A percentile compares a stretch with the other conserved stretches of the same genome.
Evolutionary conservation across 2,329 filamentous ascomycete genomes (phyloP).

Genomic region (Thermothelomyces thermophilus): DNA sequence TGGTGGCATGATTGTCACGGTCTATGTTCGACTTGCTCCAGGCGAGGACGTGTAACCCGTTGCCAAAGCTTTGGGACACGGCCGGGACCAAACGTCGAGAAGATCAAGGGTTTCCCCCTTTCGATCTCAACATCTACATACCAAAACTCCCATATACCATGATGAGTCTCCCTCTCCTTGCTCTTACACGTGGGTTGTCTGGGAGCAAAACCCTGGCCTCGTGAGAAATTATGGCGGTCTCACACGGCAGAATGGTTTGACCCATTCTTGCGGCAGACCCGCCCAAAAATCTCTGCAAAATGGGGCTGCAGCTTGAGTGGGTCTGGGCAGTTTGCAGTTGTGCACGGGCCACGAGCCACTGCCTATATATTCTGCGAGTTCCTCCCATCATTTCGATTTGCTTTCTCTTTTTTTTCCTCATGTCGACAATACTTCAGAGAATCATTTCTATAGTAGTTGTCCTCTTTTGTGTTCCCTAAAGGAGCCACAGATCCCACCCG

Average conservation of each 20-base stretch:
- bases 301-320: not conserved
- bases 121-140: too few species aligned
- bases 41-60: too few species aligned
- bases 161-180: too few species aligned
- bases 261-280: slow-evolving; percentile 7
- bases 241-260: slow-evolving; percentile 26
- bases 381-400: slow-evolving; percentile 30
- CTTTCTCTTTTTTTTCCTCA: slow-evolving; percentile 47
- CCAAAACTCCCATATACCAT: too few species aligned
- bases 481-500: slow-evolving; percentile 91
- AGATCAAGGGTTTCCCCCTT: too few species aligned
- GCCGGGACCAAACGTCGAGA: too few species aligned
- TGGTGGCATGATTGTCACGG: too few species aligned
- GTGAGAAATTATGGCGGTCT: slow-evolving; percentile 33
- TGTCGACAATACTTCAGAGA: slow-evolving; percentile 66
- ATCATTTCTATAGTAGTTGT: slow-evolving; percentile 99
- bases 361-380: slow-evolving; percentile 36
- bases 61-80: too few species aligned
- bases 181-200: too few species aligned
- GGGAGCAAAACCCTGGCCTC: too few species aligned
- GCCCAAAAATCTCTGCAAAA: not conserved
- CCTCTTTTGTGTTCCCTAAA: slow-evolving; percentile 85
- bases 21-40: too few species aligned
- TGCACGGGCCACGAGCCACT: slow-evolving; percentile 23
- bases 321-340: slow-evolving; percentile 16